These are phyloP conservation scores for Rhododendron henanense DNA, from an alignment of 148 eudicot species.

Conservation along the genomic window DNA sequence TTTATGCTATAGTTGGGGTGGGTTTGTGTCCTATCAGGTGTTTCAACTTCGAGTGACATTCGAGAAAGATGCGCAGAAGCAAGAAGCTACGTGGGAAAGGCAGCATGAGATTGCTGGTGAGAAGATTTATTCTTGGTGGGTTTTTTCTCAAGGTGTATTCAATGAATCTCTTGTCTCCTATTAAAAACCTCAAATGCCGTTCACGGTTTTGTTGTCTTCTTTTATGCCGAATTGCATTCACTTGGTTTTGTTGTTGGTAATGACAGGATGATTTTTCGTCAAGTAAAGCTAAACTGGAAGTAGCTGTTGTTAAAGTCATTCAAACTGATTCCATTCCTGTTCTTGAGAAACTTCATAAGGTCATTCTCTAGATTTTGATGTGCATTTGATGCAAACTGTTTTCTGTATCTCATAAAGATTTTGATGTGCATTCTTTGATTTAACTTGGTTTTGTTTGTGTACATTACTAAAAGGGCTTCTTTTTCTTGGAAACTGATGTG, in stretches of 20 bases:
- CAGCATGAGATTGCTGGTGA: constrained; percentile 96
- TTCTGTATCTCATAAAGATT: too few species aligned
- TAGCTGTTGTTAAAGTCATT: constrained; percentile 48
- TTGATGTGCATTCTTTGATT: not conserved
- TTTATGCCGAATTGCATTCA: not conserved
- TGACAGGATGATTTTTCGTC: constrained; percentile 65
- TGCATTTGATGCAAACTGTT: too few species aligned
- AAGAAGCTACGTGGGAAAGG: constrained; percentile 95
- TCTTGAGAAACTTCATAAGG: constrained; percentile 65
- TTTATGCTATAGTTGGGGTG: not conserved
- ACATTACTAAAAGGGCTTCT: not conserved
- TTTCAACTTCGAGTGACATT: not conserved
- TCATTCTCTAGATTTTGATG: constrained; percentile 19
- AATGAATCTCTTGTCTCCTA: not conserved
- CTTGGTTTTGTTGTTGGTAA: constrained; percentile 9
- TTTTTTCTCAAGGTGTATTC: constrained; percentile 82
- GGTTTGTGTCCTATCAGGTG: not conserved
- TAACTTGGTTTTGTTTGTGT: constrained; percentile 3
- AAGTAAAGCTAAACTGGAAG: constrained; percentile 50
- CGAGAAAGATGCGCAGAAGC: constrained; percentile 75
- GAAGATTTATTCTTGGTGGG: constrained; percentile 88
- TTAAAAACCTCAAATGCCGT: not conserved
- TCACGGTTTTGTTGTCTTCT: too few species aligned
- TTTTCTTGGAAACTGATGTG: constrained; percentile 22
- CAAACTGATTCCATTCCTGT: constrained; percentile 70